phyloP scores from a whole-genome alignment of 176 grass and related monocot genomes.

The Oryza nivara region DNA sequence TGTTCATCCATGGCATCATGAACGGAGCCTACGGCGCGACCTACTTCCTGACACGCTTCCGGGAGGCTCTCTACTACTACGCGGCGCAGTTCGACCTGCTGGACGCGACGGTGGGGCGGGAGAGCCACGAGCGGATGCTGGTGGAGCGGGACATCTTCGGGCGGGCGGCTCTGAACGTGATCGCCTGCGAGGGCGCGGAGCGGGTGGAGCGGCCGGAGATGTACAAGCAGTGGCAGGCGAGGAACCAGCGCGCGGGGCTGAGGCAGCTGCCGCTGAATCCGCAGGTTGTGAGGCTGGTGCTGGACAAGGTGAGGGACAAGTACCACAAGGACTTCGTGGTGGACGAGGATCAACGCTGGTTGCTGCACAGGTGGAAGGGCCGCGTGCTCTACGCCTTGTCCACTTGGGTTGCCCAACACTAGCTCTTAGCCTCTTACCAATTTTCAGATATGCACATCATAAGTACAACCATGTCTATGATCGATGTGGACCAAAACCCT shows the following conservation, averaged over 20 bases:
- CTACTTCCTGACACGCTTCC: slow-evolving; percentile 54
- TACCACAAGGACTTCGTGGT: slow-evolving; percentile 51
- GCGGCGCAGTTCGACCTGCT: slow-evolving; percentile 36
- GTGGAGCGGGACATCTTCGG: slow-evolving; percentile 46
- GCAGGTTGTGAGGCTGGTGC: not conserved
- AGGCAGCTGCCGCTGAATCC: slow-evolving; percentile 34
- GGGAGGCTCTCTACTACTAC: slow-evolving; percentile 47
- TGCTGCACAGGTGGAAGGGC: slow-evolving; percentile 61
- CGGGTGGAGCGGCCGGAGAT: slow-evolving; percentile 55
- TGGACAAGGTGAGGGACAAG: slow-evolving; percentile 18
- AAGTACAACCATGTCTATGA: no score
- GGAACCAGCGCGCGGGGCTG: slow-evolving; percentile 38
- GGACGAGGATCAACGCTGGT: slow-evolving; percentile 44
- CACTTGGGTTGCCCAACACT: slow-evolving; percentile 38
- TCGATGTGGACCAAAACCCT: no score
- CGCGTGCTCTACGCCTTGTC: slow-evolving; percentile 44
- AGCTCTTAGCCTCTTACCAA: no score
- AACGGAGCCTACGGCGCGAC: slow-evolving; percentile 42
- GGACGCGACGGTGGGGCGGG: slow-evolving; percentile 38
- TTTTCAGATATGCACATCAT: no score
- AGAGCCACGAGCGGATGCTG: slow-evolving; percentile 26
- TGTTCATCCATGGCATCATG: slow-evolving; percentile 27
- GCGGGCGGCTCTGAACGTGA: slow-evolving; percentile 19
- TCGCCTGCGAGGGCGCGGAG: slow-evolving; percentile 57
- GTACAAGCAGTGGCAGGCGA: slow-evolving; percentile 53